Evolutionary conservation across 176 grass and related monocot genomes (phyloP), one percentile per base, ranked within the genome.

Genomic region (Raddia distichophylla): DNA sequence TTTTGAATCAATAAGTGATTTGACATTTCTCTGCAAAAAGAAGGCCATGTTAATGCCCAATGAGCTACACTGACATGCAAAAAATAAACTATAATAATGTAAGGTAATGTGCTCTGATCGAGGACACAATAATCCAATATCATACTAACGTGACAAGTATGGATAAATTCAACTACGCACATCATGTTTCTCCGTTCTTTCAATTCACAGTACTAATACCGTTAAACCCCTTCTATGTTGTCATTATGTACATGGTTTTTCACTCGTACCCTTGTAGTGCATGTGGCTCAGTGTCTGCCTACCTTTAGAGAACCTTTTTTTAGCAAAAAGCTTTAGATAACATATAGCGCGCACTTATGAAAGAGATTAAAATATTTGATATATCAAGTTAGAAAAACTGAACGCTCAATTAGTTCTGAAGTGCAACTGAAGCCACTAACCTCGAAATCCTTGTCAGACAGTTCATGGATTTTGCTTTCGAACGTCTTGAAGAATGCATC

Each of bases 401-500:
- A 78, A 62, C 63, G n/a, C 10, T 82, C 9, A 7, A 58, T 83
- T 52, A 79, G 35, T 55, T 60, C 61, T n/a, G 35, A 49, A 80
- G 16, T 3, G 13, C 49, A 55, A 76, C 10, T 7, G 48, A 70
- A 81, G 57, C 35, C 76, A 79, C 78, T 73, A 81, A 98, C 95
- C 92, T 94, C 82, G 69, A 87, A 98, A 83, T 98, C 95, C 80
- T 92, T 75, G 65, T 94, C 88, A 3, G 88, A 90, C 48, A 98
- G 67, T 83, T 94, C 92, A 81, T 86, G 55, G 62, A 98, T 88
- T 89, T 91, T 94, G 49, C 45, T 87, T 91, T 89, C 90, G 67
- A 94, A 94, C 79, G 80, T 94, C 77, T 83, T 81, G 22, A 98
- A 83, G 77, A 98, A 98, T 78, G 83, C 86, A 87, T 94, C 90